Evolutionary conservation across 2,329 filamentous ascomycete genomes (phyloP).

Genomic region (Ascomycota sp.): DNA sequence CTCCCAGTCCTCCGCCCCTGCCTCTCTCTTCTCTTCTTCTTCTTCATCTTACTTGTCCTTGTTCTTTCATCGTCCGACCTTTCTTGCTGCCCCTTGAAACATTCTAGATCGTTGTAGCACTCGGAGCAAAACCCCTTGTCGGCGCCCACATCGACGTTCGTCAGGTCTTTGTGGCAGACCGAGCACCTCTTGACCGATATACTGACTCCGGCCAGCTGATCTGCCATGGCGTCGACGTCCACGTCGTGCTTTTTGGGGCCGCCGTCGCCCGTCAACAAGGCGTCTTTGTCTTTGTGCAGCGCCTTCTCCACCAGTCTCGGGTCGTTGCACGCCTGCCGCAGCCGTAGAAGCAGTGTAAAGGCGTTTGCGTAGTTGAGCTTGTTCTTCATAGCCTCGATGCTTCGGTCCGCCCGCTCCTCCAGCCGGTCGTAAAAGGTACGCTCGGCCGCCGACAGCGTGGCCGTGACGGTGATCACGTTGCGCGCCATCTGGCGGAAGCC

Average conservation of each 20-base stretch:
- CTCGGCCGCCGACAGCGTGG: conserved; percentile 62
- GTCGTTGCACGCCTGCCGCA: conserved; percentile 90
- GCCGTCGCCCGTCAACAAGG: conserved; percentile 46
- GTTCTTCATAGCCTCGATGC: conserved; percentile 64
- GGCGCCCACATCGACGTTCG: conserved; percentile 20
- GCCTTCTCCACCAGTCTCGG: conserved; percentile 73
- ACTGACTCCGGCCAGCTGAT: conserved; percentile 68
- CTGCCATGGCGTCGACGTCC: conserved; percentile 66
- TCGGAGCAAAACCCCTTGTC: conserved; percentile 42
- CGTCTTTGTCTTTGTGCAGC: conserved; percentile 72
- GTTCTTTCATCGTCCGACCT: conserved; percentile 17
- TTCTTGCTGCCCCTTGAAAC: conserved; percentile 30
- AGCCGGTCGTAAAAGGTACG: conserved; percentile 70
- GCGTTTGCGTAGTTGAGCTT: conserved; percentile 84
- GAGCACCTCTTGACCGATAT: conserved; percentile 64
- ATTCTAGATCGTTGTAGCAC: conserved; percentile 56
- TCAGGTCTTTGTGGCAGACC: conserved; percentile 56
- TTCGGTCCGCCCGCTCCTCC: conserved; percentile 66
- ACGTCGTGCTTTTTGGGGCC: conserved; percentile 31
- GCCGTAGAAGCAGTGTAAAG: conserved; percentile 70
- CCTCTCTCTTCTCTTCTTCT: conserved; percentile 14
- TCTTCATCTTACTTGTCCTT: conserved; percentile 13
- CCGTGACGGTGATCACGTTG: conserved; percentile 62
- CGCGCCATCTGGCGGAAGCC: conserved; percentile 84
- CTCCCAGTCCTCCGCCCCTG: no score